phyloP scores from a whole-genome alignment of 2,329 filamentous ascomycete species.

The Cladosporium oxysporum region DNA sequence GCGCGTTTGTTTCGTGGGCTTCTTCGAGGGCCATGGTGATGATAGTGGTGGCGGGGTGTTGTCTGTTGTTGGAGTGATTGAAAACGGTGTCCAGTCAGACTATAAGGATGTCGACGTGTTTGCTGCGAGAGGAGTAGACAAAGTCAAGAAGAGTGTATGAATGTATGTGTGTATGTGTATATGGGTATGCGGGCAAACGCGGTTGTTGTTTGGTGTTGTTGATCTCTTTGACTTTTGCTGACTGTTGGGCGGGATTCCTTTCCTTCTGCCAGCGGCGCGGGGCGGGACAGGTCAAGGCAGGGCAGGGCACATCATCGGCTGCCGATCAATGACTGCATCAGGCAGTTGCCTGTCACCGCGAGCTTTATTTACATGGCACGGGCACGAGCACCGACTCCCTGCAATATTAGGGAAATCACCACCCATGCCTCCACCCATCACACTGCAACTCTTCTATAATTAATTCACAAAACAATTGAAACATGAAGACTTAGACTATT shows the following conservation, averaged over 20 bases:
- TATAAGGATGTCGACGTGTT: neutral
- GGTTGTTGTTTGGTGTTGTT: neutral
- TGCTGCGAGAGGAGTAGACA: neutral
- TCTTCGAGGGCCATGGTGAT: conserved; percentile 19
- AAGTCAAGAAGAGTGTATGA: neutral
- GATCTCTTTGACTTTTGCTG: conserved; percentile 2
- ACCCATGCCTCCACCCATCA: neutral
- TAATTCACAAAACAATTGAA: neutral
- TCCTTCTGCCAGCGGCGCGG: neutral
- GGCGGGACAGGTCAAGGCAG: neutral
- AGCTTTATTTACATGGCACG: conserved; percentile 9
- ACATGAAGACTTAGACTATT: neutral
- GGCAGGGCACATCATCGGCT: neutral
- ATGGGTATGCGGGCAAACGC: neutral
- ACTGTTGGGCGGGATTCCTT: neutral
- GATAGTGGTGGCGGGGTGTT: neutral
- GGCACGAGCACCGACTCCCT: neutral
- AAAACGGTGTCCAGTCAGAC: neutral
- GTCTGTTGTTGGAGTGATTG: neutral
- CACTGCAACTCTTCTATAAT: neutral
- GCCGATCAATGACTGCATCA: neutral
- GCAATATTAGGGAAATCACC: conserved; percentile 11
- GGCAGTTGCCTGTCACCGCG: neutral
- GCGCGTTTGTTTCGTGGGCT: conserved; percentile 25
- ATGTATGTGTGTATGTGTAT: neutral